Evolutionary conservation across 176 grass and related monocot genomes (phyloP).

Genomic region (sorghum (Sorghum bicolor)): Sorghum_bicolor_NCBIv3 NC_012870.2:18208501-18209000

Average conservation of each 20-base stretch:
- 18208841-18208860: not conserved
- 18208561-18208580: not conserved
- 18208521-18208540: not conserved
- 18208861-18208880: no score
- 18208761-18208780: not conserved
- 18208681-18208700: not conserved
- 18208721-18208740: not conserved
- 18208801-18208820: not conserved
- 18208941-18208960: no score
- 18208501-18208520: not conserved
- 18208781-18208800: not conserved
- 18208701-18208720: not conserved
- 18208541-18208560: no score
- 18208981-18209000: not conserved
- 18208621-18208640: conserved; percentile 20
- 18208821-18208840: not conserved
- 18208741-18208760: not conserved
- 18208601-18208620: not conserved
- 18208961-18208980: no score
- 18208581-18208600: not conserved
- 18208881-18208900: not conserved
- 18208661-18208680: not conserved
- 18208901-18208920: no score
- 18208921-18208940: no score
- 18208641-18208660: not conserved